Evolutionary conservation across 306 rosid genomes (phyloP), one percentile per base, ranked within the genome.

Genomic region (Ammopiptanthus mongolicus): DNA sequence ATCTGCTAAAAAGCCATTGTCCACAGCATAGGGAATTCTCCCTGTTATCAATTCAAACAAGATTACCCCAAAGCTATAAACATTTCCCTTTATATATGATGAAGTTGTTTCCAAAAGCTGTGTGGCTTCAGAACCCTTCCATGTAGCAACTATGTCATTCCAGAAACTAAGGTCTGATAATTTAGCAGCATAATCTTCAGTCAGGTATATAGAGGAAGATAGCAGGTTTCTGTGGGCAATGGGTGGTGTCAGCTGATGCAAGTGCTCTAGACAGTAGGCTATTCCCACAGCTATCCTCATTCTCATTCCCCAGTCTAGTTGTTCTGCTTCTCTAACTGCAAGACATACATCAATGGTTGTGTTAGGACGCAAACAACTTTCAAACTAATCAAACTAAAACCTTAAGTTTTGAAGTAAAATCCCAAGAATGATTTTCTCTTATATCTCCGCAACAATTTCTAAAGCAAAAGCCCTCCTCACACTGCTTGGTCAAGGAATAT

Each of bases 161-260:
- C 89, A 88, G 77, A 86, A 86, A 88, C 88, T 67, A 9, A 91
- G 88, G 74, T 90, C 96, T 13, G 97, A 91, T 73, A 91, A 13
- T 70, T 95, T 90, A 33, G 97, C 95, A 4, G 98, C 98, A 9
- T 88, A 90, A 69, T 95, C 98, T 85, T 95, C 98, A 0, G 98
- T 90, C 13, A 95, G 86, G 80, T 86, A 90, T 62, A 95, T 81
- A 21, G 93, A 81, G 6, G 96, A 90, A 53, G 98, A 91, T 14
- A 72, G 80, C 48, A 95, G 84, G 83, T 84, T 86, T 75, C 73
- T 79, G 31, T 82, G 90, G 18, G 68, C 42, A 64, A 86, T 72
- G 7, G 97, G 96, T 60, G 97, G 97, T 63, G 78, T 80, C 68
- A 88, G 84, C 48, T 87, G 81, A 86, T 91, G 98, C 81, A 91